Conservation (phyloP, 306 rosid species). For the Cotoneaster glaucophyllus region DNA sequence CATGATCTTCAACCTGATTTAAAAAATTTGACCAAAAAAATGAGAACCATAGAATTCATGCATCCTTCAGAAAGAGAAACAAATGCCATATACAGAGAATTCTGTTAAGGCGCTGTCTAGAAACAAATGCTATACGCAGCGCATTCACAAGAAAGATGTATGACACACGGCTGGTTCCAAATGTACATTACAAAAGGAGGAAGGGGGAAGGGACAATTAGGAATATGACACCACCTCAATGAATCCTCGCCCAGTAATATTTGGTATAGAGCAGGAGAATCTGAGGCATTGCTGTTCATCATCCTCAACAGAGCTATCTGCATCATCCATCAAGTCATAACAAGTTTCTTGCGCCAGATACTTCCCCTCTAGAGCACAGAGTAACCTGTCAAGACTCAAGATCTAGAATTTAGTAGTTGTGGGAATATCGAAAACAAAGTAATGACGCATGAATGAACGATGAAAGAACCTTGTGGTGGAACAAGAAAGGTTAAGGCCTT, state of each 20-base stretch:
- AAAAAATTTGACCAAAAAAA: conserved; percentile 5
- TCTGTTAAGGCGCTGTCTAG: neutral
- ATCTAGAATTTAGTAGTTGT: neutral
- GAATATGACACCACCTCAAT: conserved; percentile 47
- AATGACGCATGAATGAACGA: neutral
- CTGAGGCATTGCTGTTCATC: conserved; percentile 53
- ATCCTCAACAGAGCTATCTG: conserved; percentile 30
- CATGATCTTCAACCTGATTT: conserved; percentile 78
- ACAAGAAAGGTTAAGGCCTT: conserved; percentile 58
- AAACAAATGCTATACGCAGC: neutral
- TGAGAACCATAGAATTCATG: neutral
- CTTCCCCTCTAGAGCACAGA: conserved; percentile 82
- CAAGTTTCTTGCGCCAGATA: conserved; percentile 56
- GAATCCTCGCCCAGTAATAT: conserved; percentile 73
- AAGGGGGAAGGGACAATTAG: neutral
- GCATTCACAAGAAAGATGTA: neutral
- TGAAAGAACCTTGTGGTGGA: conserved; percentile 51
- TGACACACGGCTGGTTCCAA: neutral
- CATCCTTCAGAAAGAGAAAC: neutral
- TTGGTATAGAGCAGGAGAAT: conserved; percentile 62
- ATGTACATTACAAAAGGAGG: neutral
- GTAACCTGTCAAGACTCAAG: conserved; percentile 55
- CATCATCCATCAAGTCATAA: conserved; percentile 45
- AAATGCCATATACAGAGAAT: neutral
- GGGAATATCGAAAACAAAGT: neutral